Evolutionary conservation across 2,329 filamentous ascomycete species (phyloP).

Genomic region (Cordyceps farinosa): DNA sequence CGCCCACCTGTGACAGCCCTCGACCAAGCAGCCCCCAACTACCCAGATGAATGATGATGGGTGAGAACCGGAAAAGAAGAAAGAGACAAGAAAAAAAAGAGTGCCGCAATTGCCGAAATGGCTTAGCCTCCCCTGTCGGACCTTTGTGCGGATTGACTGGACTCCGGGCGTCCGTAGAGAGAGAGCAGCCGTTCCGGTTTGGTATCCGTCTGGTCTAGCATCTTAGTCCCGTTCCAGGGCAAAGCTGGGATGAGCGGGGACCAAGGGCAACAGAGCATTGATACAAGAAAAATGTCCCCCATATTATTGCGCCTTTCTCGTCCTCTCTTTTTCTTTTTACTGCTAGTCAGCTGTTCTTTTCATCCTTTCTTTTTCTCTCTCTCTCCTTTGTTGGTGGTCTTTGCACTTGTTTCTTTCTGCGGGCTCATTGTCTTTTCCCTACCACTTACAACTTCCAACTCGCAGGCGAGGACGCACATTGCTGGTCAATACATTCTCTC

Average conservation of each 20-base stretch:
- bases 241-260: constrained; percentile 6
- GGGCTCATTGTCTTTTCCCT: background rate
- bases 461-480: constrained; percentile 17
- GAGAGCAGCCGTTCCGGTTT: background rate
- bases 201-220: constrained; percentile 14
- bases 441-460: background rate
- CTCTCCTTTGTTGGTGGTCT: constrained; percentile 4
- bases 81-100: too few species aligned
- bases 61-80: too few species aligned
- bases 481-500: constrained; percentile 15
- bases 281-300: background rate
- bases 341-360: background rate
- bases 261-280: background rate
- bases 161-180: background rate
- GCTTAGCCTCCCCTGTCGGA: background rate
- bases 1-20: background rate
- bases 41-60: background rate
- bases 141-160: background rate
- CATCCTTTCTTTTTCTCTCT: background rate
- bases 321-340: background rate
- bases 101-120: too few species aligned
- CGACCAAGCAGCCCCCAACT: background rate
- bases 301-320: background rate
- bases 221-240: constrained; percentile 13
- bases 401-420: background rate